These are phyloP conservation scores for Coprinopsis marcescibilis DNA, from an alignment of 768 basidiomycete species.

Conservation along the genomic window DNA sequence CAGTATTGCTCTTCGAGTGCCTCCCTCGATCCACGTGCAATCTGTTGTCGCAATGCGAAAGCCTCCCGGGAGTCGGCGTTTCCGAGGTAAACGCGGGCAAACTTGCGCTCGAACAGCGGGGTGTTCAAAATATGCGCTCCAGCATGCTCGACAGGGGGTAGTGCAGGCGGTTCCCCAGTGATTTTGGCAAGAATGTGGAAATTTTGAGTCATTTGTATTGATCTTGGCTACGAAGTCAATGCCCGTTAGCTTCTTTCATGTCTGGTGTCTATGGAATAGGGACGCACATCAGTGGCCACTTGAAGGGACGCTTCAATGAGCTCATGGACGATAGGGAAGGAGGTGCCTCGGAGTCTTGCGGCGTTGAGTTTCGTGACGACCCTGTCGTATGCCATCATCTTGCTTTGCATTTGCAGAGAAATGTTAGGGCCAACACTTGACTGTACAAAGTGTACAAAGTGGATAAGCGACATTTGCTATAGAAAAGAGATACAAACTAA, in stretches of 20 bases:
- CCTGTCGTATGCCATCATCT: constrained; percentile 95
- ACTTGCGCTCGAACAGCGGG: constrained; percentile 75
- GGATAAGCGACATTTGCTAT: neutral
- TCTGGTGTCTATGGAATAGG: neutral
- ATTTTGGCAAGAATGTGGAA: constrained; percentile 75
- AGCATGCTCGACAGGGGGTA: constrained; percentile 74
- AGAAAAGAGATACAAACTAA: constrained; percentile 35
- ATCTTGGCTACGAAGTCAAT: constrained; percentile 32
- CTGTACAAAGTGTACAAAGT: constrained; percentile 13
- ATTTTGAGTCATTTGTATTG: constrained; percentile 59
- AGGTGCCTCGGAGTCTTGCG: constrained; percentile 63
- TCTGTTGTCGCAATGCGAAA: constrained; percentile 57
- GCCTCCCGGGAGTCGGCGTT: constrained; percentile 62
- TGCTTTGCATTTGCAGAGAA: constrained; percentile 78
- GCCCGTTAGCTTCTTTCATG: constrained; percentile 4
- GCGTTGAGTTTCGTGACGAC: constrained; percentile 74
- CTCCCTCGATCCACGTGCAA: constrained; percentile 70
- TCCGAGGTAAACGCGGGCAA: constrained; percentile 73
- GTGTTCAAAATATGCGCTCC: constrained; percentile 80
- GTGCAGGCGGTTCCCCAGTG: constrained; percentile 65
- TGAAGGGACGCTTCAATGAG: constrained; percentile 62
- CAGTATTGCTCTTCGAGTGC: constrained; percentile 89
- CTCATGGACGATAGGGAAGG: constrained; percentile 70
- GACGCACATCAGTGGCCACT: constrained; percentile 52
- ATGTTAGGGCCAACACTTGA: constrained; percentile 44